These are phyloP conservation scores for Ceratobasidium sp. DNA, from an alignment of 1,284 basidiomycete genomes.

Conservation along the genomic window DNA sequence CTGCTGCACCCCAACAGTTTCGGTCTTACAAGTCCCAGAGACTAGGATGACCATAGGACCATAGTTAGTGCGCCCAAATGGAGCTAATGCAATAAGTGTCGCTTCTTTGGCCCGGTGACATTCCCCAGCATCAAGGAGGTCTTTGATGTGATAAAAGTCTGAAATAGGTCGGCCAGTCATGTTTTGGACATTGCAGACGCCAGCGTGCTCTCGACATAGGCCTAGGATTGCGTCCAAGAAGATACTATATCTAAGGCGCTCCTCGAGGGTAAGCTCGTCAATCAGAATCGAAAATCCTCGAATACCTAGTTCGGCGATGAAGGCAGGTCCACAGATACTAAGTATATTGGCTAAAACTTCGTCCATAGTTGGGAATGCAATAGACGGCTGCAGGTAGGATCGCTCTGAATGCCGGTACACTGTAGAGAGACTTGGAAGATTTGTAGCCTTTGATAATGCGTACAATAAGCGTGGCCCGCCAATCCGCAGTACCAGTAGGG, in stretches of 20 bases:
- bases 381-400: not conserved
- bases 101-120: not conserved
- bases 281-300: constrained; percentile 5
- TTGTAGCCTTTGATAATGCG: not conserved
- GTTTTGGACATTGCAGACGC: too few species aligned
- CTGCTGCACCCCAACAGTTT: not conserved
- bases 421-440: not conserved
- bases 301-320: not conserved
- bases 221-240: not conserved
- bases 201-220: constrained; percentile 9
- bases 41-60: not conserved
- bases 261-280: constrained; percentile 7
- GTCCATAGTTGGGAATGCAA: not conserved
- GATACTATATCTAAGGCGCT: not conserved
- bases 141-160: not conserved
- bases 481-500: not conserved
- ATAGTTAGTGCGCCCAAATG: not conserved
- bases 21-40: constrained; percentile 17
- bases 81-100: not conserved
- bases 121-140: not conserved
- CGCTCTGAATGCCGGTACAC: not conserved
- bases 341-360: constrained; percentile 1
- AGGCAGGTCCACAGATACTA: not conserved
- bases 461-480: constrained; percentile 2
- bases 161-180: not conserved